A percentile compares a stretch with the other conserved stretches of the same genome.
Evolutionary conservation across 2,329 filamentous ascomycete species (phyloP).

Genomic region (Apiospora rasikravindrae): DNA sequence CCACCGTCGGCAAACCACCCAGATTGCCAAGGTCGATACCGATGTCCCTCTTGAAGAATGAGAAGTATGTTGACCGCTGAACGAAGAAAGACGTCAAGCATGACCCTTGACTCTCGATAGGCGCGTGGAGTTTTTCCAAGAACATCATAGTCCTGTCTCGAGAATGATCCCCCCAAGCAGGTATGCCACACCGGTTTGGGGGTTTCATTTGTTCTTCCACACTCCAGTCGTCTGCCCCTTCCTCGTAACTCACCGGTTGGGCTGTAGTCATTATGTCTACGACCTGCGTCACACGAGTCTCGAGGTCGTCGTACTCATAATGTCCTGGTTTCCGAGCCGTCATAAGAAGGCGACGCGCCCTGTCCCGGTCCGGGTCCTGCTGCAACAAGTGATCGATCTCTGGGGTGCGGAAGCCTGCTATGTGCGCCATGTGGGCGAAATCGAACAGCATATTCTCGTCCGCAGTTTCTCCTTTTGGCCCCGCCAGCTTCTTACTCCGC

Average conservation of each 20-base stretch:
- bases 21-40: not conserved
- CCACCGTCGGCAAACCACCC: not conserved
- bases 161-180: not conserved
- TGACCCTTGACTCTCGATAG: not conserved
- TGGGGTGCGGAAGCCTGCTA: not conserved
- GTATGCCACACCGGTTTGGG: not conserved
- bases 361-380: not conserved
- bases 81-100: not conserved
- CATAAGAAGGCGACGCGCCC: not conserved
- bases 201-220: not conserved
- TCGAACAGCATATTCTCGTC: not conserved
- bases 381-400: not conserved
- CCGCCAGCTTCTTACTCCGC: not conserved
- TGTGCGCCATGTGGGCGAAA: not conserved
- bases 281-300: not conserved
- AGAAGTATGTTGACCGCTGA: not conserved
- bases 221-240: not conserved
- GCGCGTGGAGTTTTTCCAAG: not conserved
- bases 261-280: not conserved
- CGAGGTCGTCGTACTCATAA: not conserved
- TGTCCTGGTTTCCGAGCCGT: not conserved
- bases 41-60: not conserved
- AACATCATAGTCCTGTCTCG: not conserved
- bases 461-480: not conserved
- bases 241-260: not conserved